Conservation (phyloP, 1,139 yeast species). For the Nadsonia commutata region DNA sequence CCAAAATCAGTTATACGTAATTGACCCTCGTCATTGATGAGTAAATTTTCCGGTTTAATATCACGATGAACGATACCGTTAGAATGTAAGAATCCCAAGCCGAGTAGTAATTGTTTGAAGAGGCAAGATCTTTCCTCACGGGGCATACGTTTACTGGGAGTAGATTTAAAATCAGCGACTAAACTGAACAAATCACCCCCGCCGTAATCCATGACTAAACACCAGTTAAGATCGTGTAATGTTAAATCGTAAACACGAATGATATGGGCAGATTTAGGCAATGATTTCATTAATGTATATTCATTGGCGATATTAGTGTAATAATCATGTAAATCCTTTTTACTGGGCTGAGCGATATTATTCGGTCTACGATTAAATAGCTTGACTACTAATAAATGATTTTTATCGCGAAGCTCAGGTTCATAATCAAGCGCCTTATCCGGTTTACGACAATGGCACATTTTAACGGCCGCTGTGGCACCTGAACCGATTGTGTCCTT, state of each 20-base stretch:
- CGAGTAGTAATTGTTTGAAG: conserved; percentile 60
- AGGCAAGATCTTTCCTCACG: conserved; percentile 40
- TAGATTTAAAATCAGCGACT: background rate
- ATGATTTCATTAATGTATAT: background rate
- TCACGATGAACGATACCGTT: conserved; percentile 62
- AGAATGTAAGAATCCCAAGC: conserved; percentile 54
- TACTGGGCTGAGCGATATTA: background rate
- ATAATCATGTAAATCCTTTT: background rate
- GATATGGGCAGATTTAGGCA: background rate
- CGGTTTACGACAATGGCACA: background rate
- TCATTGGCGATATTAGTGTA: background rate
- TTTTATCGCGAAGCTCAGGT: background rate
- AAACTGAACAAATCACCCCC: background rate
- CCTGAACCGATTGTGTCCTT: background rate
- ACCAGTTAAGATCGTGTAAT: background rate
- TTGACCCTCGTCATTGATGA: conserved; percentile 53
- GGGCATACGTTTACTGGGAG: conserved; percentile 11
- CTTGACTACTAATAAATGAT: background rate
- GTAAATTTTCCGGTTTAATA: conserved; percentile 57
- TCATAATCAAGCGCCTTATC: background rate
- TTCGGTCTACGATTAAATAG: background rate
- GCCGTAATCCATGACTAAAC: background rate
- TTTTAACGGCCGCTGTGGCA: background rate
- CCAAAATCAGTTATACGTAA: conserved; percentile 63
- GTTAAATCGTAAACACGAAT: background rate